Percentiles rank a stretch among this genome's conserved stretches.
These are phyloP conservation scores for Talaromyces sp. DNA, from an alignment of 2,329 filamentous ascomycete genomes.

Conservation along the genomic window DNA sequence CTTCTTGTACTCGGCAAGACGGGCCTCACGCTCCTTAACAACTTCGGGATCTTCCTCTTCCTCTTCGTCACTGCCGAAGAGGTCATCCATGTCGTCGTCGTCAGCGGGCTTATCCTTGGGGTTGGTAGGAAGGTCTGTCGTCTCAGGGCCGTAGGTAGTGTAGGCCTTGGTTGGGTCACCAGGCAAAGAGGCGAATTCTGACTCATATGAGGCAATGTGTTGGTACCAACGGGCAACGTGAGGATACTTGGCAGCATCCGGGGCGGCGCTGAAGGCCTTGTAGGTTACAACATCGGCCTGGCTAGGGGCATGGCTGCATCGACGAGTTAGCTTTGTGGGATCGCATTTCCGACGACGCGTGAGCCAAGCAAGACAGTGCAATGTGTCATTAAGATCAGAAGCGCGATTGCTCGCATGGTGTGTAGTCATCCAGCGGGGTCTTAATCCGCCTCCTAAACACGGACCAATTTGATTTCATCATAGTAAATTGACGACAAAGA, in stretches of 20 bases:
- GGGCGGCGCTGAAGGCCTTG: conserved; percentile 77
- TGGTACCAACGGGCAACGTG: conserved; percentile 98
- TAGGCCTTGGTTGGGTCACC: conserved; percentile 87
- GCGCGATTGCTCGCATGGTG: conserved; percentile 69
- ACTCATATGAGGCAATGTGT: conserved; percentile 90
- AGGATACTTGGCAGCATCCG: conserved; percentile 82
- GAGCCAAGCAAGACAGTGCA: conserved; percentile 16
- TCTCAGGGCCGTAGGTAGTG: conserved; percentile 88
- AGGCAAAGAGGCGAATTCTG: conserved; percentile 84
- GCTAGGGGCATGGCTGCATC: conserved; percentile 60
- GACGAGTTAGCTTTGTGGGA: background rate
- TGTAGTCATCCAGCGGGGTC: conserved; percentile 79
- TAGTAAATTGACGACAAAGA: conserved; percentile 31
- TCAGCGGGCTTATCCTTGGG: conserved; percentile 76
- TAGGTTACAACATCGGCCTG: conserved; percentile 95
- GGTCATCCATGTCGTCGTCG: conserved; percentile 74
- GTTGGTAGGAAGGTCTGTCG: conserved; percentile 71
- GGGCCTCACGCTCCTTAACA: conserved; percentile 76
- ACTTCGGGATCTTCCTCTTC: conserved; percentile 92
- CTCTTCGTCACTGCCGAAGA: conserved; percentile 91
- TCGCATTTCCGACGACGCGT: background rate
- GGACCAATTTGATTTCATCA: conserved; percentile 90
- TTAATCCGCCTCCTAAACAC: conserved; percentile 95
- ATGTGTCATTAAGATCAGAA: conserved; percentile 55
- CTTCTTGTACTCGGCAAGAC: conserved; percentile 92